Evolutionary conservation across 805 yeast genomes (phyloP), one percentile per base, ranked within the genome.

Genomic region (Zygosaccharomyces bisporus): DNA sequence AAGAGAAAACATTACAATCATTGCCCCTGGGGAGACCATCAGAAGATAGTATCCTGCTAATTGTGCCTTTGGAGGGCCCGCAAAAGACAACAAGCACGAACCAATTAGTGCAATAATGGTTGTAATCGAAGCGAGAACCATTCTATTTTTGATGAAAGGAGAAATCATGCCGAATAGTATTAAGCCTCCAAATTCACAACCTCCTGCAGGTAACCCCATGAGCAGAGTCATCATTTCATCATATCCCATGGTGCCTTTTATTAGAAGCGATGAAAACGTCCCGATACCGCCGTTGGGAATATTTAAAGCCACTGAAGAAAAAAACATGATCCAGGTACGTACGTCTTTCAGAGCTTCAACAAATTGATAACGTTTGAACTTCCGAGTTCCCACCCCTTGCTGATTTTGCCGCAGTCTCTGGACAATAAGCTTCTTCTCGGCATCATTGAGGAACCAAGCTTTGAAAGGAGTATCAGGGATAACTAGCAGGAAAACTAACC

Each of bases 1-100:
- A 83, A 82, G 77, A 3, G 78, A 73, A 51, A 77, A 78, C 21
- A 79, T 66, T 37, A 77, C 66, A 0, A 82, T 75, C 44, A 76
- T 77, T 41, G 75, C 68, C 63, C 79, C 68, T 25, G 79, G 72
- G 31, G 83, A 71, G 51, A 80, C 68, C 71, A 77, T 67, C 41
- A 71, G 66, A 55, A 74, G 53, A 53, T 76, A 76, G 17, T 58
- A 64, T 21, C 72, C 39, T 76, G 68, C 7, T 75, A 72, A 41
- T 75, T 60, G 43, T 77, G 50, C 47, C 74, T 71, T 30, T 77
- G 79, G 12, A 72, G 63, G 39, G 57, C 66, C 47, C 60, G 58
- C n/a, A 61, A 52, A 7, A 58, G 63, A 56, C 20, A 60, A 34
- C 2, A 70, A 49, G 2, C 76, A 52, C 49, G 75, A 52, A 6